These are phyloP conservation scores for Sherardia arvensis DNA, from an alignment of 257 asterid species.

Conservation along the genomic window DNA sequence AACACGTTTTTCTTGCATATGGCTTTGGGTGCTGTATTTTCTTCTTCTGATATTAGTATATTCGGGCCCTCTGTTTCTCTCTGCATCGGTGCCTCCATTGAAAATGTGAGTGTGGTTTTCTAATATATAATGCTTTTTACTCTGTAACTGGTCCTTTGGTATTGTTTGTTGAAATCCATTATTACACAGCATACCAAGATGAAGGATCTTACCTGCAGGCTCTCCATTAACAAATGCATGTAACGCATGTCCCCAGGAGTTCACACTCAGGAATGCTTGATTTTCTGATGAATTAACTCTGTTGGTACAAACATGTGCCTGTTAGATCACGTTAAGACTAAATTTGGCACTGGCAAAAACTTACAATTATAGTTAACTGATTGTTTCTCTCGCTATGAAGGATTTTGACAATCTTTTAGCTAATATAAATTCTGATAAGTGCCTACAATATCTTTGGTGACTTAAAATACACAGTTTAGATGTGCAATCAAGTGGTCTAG, in stretches of 20 bases:
- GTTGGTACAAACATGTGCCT: constrained; percentile 12
- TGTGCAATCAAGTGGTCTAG: background rate
- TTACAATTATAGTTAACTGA: background rate
- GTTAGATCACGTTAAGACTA: constrained; percentile 13
- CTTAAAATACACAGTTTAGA: background rate
- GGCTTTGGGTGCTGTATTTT: background rate
- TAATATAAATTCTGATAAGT: background rate
- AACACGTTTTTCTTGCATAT: background rate
- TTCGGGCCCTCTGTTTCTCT: background rate
- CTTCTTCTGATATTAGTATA: background rate
- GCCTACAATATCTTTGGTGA: background rate
- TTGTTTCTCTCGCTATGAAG: background rate
- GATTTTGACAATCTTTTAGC: background rate
- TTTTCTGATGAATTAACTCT: constrained; percentile 35
- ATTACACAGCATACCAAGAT: background rate
- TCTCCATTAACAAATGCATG: constrained; percentile 58
- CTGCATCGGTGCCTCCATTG: background rate
- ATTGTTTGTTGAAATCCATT: background rate
- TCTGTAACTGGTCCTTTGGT: background rate
- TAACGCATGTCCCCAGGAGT: constrained; percentile 61
- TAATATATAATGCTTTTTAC: background rate
- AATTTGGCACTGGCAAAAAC: background rate
- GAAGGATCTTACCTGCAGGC: constrained; percentile 38
- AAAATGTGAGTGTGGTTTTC: background rate
- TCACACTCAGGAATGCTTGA: constrained; percentile 31